Evolutionary conservation across 352 stramenopile genomes (phyloP).

Genomic region (Phytophthora boehmeriae): DNA sequence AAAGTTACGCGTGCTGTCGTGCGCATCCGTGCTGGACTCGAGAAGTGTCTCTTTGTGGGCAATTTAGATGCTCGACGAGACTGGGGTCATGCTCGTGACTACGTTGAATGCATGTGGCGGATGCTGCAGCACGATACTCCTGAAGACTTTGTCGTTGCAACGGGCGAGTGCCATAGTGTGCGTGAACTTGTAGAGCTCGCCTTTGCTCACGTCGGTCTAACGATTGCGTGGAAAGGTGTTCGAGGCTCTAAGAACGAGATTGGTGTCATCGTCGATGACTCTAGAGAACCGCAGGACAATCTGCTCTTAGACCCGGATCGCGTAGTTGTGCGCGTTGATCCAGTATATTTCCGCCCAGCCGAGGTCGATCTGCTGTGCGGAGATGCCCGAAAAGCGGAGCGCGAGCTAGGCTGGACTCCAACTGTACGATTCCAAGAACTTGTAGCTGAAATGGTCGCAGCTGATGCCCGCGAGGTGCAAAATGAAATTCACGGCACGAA

Average conservation of each 20-base stretch:
- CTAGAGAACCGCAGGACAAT: conserved; percentile 2
- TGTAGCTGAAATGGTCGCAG: conserved; percentile 96
- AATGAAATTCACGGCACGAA: conserved; percentile 17
- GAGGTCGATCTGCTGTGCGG: conserved; percentile 98
- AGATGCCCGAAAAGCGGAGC: conserved; percentile 94
- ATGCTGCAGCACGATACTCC: conserved; percentile 94
- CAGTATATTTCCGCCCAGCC: conserved; percentile 97
- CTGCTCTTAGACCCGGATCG: conserved; percentile 64
- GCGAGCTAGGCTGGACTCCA: conserved; percentile 92
- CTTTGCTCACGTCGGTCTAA: conserved; percentile 90
- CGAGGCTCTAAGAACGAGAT: conserved; percentile 93
- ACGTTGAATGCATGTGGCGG: conserved; percentile 99
- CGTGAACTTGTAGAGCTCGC: conserved; percentile 98
- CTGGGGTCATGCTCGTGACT: conserved; percentile 99
- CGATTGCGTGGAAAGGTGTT: conserved; percentile 92
- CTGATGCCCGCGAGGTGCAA: conserved; percentile 58
- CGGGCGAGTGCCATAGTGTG: conserved; percentile 98
- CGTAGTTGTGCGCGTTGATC: conserved; percentile 95
- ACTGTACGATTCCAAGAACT: conserved; percentile 93
- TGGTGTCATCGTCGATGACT: conserved; percentile 84
- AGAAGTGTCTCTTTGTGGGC: conserved; percentile 96
- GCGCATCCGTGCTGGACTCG: conserved; percentile 90
- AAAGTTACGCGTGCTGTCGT: conserved; percentile 98
- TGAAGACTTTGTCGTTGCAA: conserved; percentile 89
- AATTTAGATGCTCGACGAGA: conserved; percentile 98